Percentiles rank a stretch among this genome's conserved stretches.
These are phyloP conservation scores for Serendipita indica DNA, from an alignment of 768 basidiomycete species.

Conservation along the genomic window DNA sequence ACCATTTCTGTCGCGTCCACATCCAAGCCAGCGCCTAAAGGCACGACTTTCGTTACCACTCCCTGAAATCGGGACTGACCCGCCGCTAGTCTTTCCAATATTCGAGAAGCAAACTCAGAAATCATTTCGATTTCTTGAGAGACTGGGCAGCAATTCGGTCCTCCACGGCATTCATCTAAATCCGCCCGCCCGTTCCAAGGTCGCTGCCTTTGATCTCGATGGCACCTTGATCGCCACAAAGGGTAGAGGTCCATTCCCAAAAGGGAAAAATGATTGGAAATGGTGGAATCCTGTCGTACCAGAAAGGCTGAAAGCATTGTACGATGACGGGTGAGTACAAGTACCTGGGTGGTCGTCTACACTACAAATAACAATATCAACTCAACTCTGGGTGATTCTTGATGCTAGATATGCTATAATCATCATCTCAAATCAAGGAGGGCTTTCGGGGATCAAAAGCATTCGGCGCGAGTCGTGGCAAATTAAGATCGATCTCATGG, in stretches of 20 bases:
- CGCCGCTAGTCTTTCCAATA: not conserved
- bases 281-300: conserved; percentile 66
- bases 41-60: not conserved
- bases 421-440: conserved; percentile 66
- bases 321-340: conserved; percentile 41
- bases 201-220: conserved; percentile 77
- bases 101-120: not conserved
- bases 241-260: conserved; percentile 29
- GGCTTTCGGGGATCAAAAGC: conserved; percentile 31
- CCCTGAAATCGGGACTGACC: not conserved
- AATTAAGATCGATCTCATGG: conserved; percentile 56
- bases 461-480: conserved; percentile 42
- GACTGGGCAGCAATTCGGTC: not conserved
- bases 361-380: too few relatives aligned
- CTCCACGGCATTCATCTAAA: not conserved
- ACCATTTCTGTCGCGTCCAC: not conserved
- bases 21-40: not conserved
- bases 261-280: conserved; percentile 35
- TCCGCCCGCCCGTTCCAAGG: conserved; percentile 25
- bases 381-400: too few relatives aligned
- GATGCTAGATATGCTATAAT: conserved; percentile 55
- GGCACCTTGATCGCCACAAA: conserved; percentile 55
- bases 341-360: not conserved
- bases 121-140: not conserved
- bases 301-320: conserved; percentile 41